These are phyloP conservation scores for Scheffersomyces segobiensis DNA, from an alignment of 1,139 yeast species.

Conservation along the genomic window DNA sequence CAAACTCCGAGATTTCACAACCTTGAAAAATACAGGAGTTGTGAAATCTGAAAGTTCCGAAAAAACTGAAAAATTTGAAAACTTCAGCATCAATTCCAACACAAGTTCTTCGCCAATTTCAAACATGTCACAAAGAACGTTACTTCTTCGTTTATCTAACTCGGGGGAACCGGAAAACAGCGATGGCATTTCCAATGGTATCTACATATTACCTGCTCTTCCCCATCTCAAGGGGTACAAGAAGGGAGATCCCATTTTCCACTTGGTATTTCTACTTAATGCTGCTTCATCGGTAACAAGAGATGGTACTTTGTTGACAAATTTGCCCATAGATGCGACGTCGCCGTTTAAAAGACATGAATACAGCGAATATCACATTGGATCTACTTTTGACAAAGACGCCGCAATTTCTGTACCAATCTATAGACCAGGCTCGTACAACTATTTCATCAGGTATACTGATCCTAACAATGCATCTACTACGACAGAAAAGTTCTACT, in stretches of 20 bases:
- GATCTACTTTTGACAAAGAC: constrained; percentile 59
- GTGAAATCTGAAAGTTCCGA: not conserved
- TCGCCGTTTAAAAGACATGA: constrained; percentile 55
- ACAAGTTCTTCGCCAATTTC: not conserved
- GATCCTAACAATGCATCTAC: constrained; percentile 27
- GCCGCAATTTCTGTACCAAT: constrained; percentile 60
- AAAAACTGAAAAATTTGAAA: not conserved
- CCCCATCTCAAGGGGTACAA: constrained; percentile 43
- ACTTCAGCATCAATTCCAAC: not conserved
- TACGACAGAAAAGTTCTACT: constrained; percentile 63
- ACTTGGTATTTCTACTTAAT: constrained; percentile 62
- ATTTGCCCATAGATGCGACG: constrained; percentile 55
- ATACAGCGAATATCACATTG: constrained; percentile 50
- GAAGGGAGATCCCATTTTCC: constrained; percentile 49
- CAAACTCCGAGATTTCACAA: not conserved
- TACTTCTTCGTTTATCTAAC: constrained; percentile 54
- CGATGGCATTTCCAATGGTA: constrained; percentile 53
- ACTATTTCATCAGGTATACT: constrained; percentile 60
- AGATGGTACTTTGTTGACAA: constrained; percentile 71
- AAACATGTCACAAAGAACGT: constrained; percentile 11
- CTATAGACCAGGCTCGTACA: constrained; percentile 75
- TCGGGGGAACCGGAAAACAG: constrained; percentile 58
- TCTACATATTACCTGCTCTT: constrained; percentile 61
- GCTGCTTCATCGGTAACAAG: constrained; percentile 75
- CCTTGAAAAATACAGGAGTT: not conserved